These are phyloP conservation scores for Chaetomiaceae sp. DNA, from an alignment of 2,329 filamentous ascomycete genomes.

Conservation along the genomic window DNA sequence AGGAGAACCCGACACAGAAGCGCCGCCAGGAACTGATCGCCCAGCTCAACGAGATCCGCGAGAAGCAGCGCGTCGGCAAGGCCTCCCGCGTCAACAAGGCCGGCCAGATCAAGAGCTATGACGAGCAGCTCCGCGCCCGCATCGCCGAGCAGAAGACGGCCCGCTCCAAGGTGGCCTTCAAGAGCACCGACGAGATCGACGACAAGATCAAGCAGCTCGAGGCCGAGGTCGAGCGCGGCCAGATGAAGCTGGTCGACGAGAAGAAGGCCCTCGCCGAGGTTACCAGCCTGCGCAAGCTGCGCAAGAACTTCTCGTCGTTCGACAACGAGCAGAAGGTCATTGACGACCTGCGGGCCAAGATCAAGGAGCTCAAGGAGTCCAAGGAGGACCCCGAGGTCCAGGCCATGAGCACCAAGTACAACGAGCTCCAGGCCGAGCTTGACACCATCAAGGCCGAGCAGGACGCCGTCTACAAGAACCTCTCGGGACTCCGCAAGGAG, in stretches of 20 bases:
- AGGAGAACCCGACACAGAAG: conserved; percentile 76
- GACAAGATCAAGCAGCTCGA: conserved; percentile 75
- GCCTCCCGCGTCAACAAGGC: conserved; percentile 69
- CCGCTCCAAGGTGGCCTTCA: conserved; percentile 75
- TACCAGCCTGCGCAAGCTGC: conserved; percentile 75
- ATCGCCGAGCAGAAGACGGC: conserved; percentile 83
- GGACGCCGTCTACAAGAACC: conserved; percentile 82
- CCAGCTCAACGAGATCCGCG: conserved; percentile 77
- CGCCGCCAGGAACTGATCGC: conserved; percentile 79
- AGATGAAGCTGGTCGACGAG: conserved; percentile 95
- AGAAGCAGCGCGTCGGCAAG: conserved; percentile 86
- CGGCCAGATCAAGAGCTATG: conserved; percentile 88
- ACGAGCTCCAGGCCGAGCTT: conserved; percentile 78
- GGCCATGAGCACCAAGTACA: conserved; percentile 82
- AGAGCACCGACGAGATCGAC: conserved; percentile 83
- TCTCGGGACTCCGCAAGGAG: conserved; percentile 80
- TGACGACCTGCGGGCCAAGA: conserved; percentile 78
- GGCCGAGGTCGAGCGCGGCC: conserved; percentile 79
- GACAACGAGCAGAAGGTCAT: conserved; percentile 85
- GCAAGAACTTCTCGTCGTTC: conserved; percentile 84
- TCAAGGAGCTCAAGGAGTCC: conserved; percentile 81
- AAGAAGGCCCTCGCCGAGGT: conserved; percentile 87
- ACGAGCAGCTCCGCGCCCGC: conserved; percentile 80
- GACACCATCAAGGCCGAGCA: conserved; percentile 89
- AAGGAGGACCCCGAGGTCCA: conserved; percentile 90